phyloP scores from a whole-genome alignment of 306 rosid genomes.

The Rosa rugosa region DNA sequence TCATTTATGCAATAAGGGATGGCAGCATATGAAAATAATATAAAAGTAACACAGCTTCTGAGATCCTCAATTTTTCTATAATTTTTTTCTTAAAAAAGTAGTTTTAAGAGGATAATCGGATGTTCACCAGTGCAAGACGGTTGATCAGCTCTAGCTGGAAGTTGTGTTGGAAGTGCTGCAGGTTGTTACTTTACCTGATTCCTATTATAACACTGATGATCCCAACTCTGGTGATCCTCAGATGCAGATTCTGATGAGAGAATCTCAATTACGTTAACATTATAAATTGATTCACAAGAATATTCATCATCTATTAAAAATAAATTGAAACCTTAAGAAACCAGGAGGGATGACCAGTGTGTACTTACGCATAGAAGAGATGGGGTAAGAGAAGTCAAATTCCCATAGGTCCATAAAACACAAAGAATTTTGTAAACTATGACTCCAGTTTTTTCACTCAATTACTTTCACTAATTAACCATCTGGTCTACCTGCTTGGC shows the following conservation, averaged over 20 bases:
- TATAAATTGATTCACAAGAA: conserved; percentile 20
- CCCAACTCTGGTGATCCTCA: conserved; percentile 56
- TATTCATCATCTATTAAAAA: not conserved
- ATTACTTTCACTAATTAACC: not conserved
- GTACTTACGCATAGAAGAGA: conserved; percentile 12
- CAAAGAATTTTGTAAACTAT: not conserved
- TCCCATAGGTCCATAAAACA: conserved; percentile 7
- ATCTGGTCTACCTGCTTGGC: not conserved
- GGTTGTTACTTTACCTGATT: conserved; percentile 48
- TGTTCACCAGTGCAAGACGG: conserved; percentile 78
- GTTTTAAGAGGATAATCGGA: conserved; percentile 7
- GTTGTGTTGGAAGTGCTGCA: conserved; percentile 78
- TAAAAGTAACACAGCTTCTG: conserved; percentile 1
- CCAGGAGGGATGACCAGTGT: conserved; percentile 18
- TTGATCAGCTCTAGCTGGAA: conserved; percentile 85
- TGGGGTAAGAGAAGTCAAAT: not conserved
- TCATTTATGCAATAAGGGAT: too few species aligned
- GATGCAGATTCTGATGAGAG: conserved; percentile 47
- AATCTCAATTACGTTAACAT: conserved; percentile 18
- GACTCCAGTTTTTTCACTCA: not conserved
- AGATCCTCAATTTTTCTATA: not conserved
- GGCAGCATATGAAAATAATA: not conserved
- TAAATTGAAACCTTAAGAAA: conserved; percentile 16
- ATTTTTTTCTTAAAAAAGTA: not conserved
- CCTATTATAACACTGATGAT: conserved; percentile 57